These are phyloP conservation scores for Rhodotorula sp. DNA, from an alignment of 1,284 basidiomycete species.

Conservation along the genomic window DNA sequence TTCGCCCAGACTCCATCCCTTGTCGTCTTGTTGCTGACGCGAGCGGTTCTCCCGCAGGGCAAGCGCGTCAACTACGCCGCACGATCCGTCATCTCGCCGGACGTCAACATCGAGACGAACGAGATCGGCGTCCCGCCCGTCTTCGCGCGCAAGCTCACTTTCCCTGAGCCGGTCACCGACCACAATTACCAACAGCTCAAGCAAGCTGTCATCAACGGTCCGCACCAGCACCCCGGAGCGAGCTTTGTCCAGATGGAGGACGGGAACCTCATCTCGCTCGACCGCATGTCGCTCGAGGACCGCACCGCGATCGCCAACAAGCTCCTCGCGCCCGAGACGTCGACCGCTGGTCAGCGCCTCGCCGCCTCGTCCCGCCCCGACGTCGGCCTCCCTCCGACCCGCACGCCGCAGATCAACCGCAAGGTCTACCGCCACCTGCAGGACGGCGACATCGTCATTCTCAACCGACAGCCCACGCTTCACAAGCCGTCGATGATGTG, in stretches of 20 bases:
- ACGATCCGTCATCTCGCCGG: slow-evolving; percentile 97
- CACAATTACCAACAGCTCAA: slow-evolving; percentile 87
- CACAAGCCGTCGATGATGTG: slow-evolving; percentile 99
- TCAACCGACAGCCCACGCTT: slow-evolving; percentile 97
- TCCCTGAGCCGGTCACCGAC: slow-evolving; percentile 93
- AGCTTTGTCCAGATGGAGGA: slow-evolving; percentile 94
- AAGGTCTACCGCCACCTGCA: slow-evolving; percentile 94
- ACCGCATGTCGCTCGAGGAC: slow-evolving; percentile 79
- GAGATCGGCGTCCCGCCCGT: slow-evolving; percentile 98
- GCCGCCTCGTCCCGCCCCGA: slow-evolving; percentile 51
- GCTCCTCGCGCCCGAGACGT: slow-evolving; percentile 69
- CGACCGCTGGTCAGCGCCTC: slow-evolving; percentile 20
- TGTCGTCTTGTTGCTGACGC: not conserved
- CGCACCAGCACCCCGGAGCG: slow-evolving; percentile 86
- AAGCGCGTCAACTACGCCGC: slow-evolving; percentile 99
- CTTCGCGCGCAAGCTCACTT: slow-evolving; percentile 95
- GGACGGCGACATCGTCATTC: slow-evolving; percentile 92
- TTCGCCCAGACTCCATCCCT: slow-evolving; percentile 12
- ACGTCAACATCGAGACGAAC: slow-evolving; percentile 98
- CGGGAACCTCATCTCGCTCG: slow-evolving; percentile 77
- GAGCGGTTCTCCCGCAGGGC: slow-evolving; percentile 58
- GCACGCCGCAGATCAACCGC: slow-evolving; percentile 69
- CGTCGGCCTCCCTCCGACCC: slow-evolving; percentile 45
- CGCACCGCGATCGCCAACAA: slow-evolving; percentile 96
- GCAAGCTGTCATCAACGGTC: slow-evolving; percentile 87